Conservation (phyloP, 495 filamentous ascomycete genomes). For the Aspergillus carlsbadensis region DNA sequence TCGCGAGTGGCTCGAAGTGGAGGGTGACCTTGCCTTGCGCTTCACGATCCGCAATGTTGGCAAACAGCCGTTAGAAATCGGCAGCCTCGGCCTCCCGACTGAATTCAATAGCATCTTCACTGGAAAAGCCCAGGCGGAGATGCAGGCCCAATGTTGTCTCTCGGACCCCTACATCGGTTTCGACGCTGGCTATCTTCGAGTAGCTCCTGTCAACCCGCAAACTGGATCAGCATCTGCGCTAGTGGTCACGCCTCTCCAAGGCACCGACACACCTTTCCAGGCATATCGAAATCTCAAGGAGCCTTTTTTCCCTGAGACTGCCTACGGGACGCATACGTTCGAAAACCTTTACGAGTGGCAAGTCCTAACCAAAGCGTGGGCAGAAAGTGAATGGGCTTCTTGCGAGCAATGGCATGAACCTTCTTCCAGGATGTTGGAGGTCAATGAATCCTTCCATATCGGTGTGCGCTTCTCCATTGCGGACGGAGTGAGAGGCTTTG, state of each 20-base stretch:
- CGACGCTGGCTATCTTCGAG: conserved; percentile 50
- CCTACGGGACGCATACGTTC: conserved; percentile 50
- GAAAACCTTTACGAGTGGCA: conserved; percentile 56
- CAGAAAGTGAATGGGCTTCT: conserved; percentile 47
- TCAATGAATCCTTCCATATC: conserved; percentile 40
- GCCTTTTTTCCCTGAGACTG: conserved; percentile 16
- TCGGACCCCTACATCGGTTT: conserved; percentile 53
- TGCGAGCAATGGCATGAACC: conserved; percentile 48
- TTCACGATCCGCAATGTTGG: conserved; percentile 47
- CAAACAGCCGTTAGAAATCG: conserved; percentile 40
- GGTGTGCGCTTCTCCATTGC: conserved; percentile 48
- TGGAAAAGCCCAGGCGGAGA: conserved; percentile 40
- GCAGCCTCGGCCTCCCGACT: conserved; percentile 51
- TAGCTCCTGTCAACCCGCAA: conserved; percentile 36
- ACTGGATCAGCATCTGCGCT: conserved; percentile 47
- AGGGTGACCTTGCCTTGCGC: conserved; percentile 44
- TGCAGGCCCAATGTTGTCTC: conserved; percentile 40
- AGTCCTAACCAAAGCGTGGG: conserved; percentile 44
- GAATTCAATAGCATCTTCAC: conserved; percentile 59
- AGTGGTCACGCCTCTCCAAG: conserved; percentile 49
- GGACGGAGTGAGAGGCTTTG: conserved; percentile 36
- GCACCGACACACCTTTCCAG: conserved; percentile 39
- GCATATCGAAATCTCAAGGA: conserved; percentile 47
- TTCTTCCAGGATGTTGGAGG: conserved; percentile 35
- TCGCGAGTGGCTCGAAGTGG: conserved; percentile 2